A percentile compares a stretch with the other conserved stretches of the same genome.
Conservation (phyloP, 768 basidiomycete genomes). For the Neoboletus brunneissimus region DNA sequence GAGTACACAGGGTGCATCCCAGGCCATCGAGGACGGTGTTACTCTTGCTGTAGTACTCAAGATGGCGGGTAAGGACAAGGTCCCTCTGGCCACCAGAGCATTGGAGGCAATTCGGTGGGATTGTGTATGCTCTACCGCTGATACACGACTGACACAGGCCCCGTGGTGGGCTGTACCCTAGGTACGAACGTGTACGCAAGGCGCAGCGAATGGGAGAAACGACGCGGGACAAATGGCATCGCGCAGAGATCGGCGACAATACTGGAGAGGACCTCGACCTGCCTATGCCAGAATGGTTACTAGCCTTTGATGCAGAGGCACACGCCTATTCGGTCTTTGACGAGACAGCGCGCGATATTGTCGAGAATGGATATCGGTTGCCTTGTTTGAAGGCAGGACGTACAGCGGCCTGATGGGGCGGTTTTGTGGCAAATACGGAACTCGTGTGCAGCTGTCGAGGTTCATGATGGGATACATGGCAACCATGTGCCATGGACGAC, state of each 20-base stretch:
- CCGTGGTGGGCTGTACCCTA: neutral
- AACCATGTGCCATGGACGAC: conserved; percentile 11
- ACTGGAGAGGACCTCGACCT: conserved; percentile 11
- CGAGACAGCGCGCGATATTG: conserved; percentile 18
- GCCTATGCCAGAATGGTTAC: conserved; percentile 30
- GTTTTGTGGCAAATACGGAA: conserved; percentile 12
- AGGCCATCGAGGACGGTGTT: conserved; percentile 41
- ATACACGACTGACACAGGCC: neutral
- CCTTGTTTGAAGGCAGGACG: conserved; percentile 11
- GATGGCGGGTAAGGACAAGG: conserved; percentile 1
- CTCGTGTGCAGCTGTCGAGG: neutral
- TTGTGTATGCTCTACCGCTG: neutral
- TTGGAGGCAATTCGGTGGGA: conserved; percentile 16
- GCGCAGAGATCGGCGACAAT: conserved; percentile 15
- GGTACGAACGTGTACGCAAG: conserved; percentile 24
- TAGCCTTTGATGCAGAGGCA: conserved; percentile 27
- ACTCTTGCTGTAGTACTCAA: conserved; percentile 32
- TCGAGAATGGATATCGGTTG: conserved; percentile 24
- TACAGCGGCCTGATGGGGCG: conserved; percentile 4
- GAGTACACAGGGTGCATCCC: conserved; percentile 37
- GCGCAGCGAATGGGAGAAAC: conserved; percentile 26
- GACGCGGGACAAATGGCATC: conserved; percentile 25
- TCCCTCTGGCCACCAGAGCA: conserved; percentile 7
- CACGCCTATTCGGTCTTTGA: conserved; percentile 24
- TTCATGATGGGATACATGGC: conserved; percentile 6